phyloP scores from a whole-genome alignment of 2,329 filamentous ascomycete species.

The Sordariomycetes sp. region DNA sequence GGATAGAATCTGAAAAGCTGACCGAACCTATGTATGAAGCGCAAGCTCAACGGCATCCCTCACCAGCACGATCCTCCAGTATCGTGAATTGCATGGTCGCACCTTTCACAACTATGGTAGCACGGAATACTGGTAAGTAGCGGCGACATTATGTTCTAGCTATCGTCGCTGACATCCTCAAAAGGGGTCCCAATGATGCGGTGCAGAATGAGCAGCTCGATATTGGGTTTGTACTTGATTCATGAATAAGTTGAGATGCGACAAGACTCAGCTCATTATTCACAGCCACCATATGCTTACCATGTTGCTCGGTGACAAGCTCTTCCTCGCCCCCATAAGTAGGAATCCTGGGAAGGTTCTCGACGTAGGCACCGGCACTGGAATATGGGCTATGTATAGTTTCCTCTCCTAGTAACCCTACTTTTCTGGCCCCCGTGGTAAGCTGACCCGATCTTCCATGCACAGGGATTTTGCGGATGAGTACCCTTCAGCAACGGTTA shows the following conservation, averaged over 20 bases:
- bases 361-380: constrained; percentile 47
- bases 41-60: not conserved
- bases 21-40: too few relatives aligned
- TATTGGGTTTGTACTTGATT: not conserved
- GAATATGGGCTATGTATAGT: constrained; percentile 41
- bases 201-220: not conserved
- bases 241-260: not conserved
- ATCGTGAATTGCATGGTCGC: not conserved
- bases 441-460: not conserved
- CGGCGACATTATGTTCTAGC: not conserved
- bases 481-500: constrained; percentile 16
- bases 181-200: not conserved
- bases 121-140: not conserved
- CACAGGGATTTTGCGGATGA: constrained; percentile 8
- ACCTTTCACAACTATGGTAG: not conserved
- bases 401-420: constrained; percentile 11
- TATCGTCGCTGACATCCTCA: not conserved
- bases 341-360: constrained; percentile 17
- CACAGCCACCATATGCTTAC: constrained; percentile 19
- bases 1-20: too few relatives aligned
- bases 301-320: constrained; percentile 11
- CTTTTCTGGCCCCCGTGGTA: not conserved
- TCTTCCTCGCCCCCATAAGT: constrained; percentile 14
- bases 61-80: not conserved
- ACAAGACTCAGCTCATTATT: not conserved